phyloP scores from a whole-genome alignment of 441 rosid genomes.

The Erodium chrysanthum region DNA sequence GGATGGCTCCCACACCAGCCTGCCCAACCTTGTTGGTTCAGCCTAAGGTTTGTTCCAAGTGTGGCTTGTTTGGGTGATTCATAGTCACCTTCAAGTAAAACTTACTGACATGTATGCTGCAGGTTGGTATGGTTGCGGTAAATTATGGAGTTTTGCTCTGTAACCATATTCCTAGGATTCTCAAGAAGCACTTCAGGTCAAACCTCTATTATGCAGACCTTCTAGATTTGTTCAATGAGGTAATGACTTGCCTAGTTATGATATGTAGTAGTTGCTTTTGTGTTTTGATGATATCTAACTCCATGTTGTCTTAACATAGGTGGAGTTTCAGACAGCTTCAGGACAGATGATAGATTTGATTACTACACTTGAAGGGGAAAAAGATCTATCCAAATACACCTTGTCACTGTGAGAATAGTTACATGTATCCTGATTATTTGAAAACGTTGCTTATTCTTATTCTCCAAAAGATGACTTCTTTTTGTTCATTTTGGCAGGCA shows the following conservation, averaged over 20 bases:
- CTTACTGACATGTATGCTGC: slow-evolving; percentile 5
- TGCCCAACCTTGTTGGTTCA: slow-evolving; percentile 78
- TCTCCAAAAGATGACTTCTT: slow-evolving; percentile 1
- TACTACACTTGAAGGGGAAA: slow-evolving; percentile 73
- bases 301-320: slow-evolving; percentile 30
- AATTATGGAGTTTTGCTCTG: slow-evolving; percentile 76
- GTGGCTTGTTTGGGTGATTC: not conserved
- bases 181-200: slow-evolving; percentile 57
- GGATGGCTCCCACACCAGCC: slow-evolving; percentile 77
- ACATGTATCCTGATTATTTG: not conserved
- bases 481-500: slow-evolving; percentile 37
- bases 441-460: not conserved
- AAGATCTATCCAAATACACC: slow-evolving; percentile 64
- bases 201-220: slow-evolving; percentile 70
- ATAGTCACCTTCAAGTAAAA: not conserved
- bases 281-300: not conserved
- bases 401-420: slow-evolving; percentile 48
- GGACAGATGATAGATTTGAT: slow-evolving; percentile 93
- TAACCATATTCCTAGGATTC: slow-evolving; percentile 70
- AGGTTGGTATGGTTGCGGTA: slow-evolving; percentile 71
- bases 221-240: slow-evolving; percentile 80
- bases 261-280: not conserved
- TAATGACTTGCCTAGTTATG: not conserved
- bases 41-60: slow-evolving; percentile 1
- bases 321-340: slow-evolving; percentile 78